Evolutionary conservation across 2,329 filamentous ascomycete genomes (phyloP), one percentile per base, ranked within the genome.

Genomic region (Colletotrichum paranaense): DNA sequence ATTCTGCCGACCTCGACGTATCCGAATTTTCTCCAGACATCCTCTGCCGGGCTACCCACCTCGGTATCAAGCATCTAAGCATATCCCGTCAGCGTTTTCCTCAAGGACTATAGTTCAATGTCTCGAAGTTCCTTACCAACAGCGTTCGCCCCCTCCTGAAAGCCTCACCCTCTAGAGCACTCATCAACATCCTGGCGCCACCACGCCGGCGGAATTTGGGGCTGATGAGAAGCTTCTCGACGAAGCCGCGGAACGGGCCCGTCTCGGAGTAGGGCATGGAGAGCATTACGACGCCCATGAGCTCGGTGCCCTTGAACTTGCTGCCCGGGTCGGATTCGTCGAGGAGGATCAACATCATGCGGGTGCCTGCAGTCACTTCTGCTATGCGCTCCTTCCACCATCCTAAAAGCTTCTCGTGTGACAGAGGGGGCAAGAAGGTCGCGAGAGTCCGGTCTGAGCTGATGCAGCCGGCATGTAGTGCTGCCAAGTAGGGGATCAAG

Each of bases 161-260:
- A 1, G 90, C 90, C 78, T 90, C 86, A 4, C 78, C 79, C 79
- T 93, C 90, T n/a, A 92, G 75, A n/a, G 84, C 84, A 26, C 70
- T 77, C 81, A 92, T 86, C 75, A 92, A 77, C 24, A 80, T 79
- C 74, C 81, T 86, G 3, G 88, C 89, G 59, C 88, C 86, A 4
- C 90, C 90, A 59, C 82, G 83, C 1, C 84, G 78, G 8, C 90
- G 84, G 76, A 86, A 87, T 58, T 81, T 82, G 14, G 87, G 87
- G 73, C 85, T 86, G 11, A 92, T 84, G 52, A 92, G 82, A 46
- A 92, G 82, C 78, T 90, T 89, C 80, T 92, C 87, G 2, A 92
- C 87, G 11, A 80, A 76, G 3, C 84, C 89, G 35, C 90, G 83
- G 75, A 90, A 90, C 0, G 86, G 84, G 0, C 86, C 89, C 4